Percentiles rank a stretch among this genome's conserved stretches.
These are phyloP conservation scores for Fusarium dimerum DNA, from an alignment of 2,329 filamentous ascomycete genomes.

Conservation along the genomic window DNA sequence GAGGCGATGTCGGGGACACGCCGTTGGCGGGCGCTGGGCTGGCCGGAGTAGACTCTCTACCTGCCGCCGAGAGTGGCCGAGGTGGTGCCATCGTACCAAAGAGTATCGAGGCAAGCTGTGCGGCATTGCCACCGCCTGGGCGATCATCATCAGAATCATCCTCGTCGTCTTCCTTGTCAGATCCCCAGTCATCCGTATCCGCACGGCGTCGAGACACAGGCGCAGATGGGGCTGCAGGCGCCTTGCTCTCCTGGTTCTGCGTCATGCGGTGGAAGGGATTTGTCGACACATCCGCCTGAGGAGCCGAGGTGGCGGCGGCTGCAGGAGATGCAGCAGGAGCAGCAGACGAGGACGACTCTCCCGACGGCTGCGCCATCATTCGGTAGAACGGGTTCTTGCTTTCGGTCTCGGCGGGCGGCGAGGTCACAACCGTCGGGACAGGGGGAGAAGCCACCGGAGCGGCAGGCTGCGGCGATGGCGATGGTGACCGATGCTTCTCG, in stretches of 20 bases:
- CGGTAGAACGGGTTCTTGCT: constrained; percentile 96
- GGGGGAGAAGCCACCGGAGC: constrained; percentile 42
- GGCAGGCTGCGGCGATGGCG: constrained; percentile 50
- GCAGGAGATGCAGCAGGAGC: constrained; percentile 41
- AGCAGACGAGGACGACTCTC: constrained; percentile 51
- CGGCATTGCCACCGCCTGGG: constrained; percentile 79
- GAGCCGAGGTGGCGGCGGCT: constrained; percentile 38
- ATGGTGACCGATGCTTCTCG: constrained; percentile 42
- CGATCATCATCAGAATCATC: constrained; percentile 67
- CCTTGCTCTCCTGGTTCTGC: constrained; percentile 63
- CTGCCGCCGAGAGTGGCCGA: constrained; percentile 80
- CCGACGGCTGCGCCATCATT: constrained; percentile 71
- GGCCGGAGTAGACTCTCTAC: constrained; percentile 59
- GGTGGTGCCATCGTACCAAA: constrained; percentile 98
- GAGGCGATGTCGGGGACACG: constrained; percentile 43
- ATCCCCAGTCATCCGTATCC: constrained; percentile 78
- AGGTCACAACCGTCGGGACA: constrained; percentile 53
- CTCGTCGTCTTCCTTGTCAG: constrained; percentile 60
- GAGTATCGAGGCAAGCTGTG: constrained; percentile 89
- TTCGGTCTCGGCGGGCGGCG: constrained; percentile 65
- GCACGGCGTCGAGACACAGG: constrained; percentile 56
- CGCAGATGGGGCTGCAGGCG: constrained; percentile 49
- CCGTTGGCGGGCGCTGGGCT: constrained; percentile 41
- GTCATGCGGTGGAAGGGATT: constrained; percentile 94
- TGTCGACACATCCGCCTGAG: constrained; percentile 66